Conservation (phyloP, 2,329 filamentous ascomycete genomes). For the Alternaria sp. region DNA sequence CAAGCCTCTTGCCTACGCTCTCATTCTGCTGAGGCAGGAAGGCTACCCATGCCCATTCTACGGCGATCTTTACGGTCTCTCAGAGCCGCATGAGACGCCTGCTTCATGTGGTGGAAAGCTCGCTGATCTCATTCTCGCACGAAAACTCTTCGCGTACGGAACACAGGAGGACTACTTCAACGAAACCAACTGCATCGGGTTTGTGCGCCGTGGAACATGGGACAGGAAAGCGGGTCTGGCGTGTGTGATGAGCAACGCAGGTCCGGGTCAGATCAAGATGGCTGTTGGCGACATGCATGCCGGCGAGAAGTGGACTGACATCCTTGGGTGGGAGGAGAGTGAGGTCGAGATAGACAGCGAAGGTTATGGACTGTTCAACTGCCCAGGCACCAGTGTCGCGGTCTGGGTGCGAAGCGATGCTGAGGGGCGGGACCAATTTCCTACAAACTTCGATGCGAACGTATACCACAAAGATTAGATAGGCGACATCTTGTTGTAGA, state of each 20-base stretch:
- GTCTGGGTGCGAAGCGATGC: constrained; percentile 68
- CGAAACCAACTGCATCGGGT: constrained; percentile 66
- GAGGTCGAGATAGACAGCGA: constrained; percentile 65
- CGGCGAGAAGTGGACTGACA: constrained; percentile 69
- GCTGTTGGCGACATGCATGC: constrained; percentile 64
- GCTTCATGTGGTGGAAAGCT: constrained; percentile 61
- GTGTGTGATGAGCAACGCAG: constrained; percentile 60
- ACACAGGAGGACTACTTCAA: constrained; percentile 70
- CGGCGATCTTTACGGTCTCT: constrained; percentile 71
- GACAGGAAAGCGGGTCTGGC: constrained; percentile 55
- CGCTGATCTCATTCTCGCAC: constrained; percentile 65
- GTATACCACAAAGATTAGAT: constrained; percentile 39
- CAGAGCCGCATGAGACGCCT: constrained; percentile 61
- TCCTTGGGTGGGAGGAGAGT: constrained; percentile 62
- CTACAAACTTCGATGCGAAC: constrained; percentile 44
- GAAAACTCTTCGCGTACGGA: constrained; percentile 72
- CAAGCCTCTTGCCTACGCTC: constrained; percentile 73
- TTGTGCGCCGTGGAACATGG: constrained; percentile 62
- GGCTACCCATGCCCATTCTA: constrained; percentile 74
- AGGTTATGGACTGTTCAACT: constrained; percentile 65
- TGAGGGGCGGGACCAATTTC: constrained; percentile 52
- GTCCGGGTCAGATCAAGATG: constrained; percentile 62
- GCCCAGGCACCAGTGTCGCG: constrained; percentile 58
- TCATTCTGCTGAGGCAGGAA: constrained; percentile 70
- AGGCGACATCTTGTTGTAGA: too few relatives aligned